Evolutionary conservation across 2,329 filamentous ascomycete species (phyloP).

Genomic region (Colletotrichum chlorophyti): DNA sequence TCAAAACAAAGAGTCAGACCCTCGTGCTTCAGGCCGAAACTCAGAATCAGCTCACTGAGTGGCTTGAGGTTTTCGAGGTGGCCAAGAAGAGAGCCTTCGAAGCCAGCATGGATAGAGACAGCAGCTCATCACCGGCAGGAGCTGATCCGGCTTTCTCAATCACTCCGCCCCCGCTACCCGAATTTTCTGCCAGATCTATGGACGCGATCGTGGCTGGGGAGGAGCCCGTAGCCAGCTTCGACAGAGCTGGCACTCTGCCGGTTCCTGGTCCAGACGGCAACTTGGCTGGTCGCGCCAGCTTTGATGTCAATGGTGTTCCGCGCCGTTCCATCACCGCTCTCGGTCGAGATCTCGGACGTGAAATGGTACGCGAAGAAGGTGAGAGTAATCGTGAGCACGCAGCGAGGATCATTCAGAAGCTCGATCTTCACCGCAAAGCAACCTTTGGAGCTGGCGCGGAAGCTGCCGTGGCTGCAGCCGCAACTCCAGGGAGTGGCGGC

Average conservation of each 20-base stretch:
- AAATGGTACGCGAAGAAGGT: slow-evolving; percentile 66
- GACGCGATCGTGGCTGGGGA: slow-evolving; percentile 70
- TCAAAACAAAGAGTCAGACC: slow-evolving; percentile 95
- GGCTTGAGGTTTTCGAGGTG: slow-evolving; percentile 91
- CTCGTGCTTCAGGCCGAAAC: slow-evolving; percentile 92
- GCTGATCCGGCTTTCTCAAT: slow-evolving; percentile 88
- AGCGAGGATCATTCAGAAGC: slow-evolving; percentile 87
- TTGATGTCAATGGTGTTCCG: slow-evolving; percentile 66
- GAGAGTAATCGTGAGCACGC: slow-evolving; percentile 83
- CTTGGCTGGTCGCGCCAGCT: slow-evolving; percentile 68
- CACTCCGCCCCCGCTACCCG: slow-evolving; percentile 83
- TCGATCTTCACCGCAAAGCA: slow-evolving; percentile 86
- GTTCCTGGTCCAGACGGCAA: slow-evolving; percentile 66
- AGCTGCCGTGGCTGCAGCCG: slow-evolving; percentile 42
- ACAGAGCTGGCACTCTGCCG: slow-evolving; percentile 70
- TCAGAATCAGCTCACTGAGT: slow-evolving; percentile 89
- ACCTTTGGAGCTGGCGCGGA: slow-evolving; percentile 59
- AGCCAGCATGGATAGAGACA: slow-evolving; percentile 64
- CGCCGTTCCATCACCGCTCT: slow-evolving; percentile 64
- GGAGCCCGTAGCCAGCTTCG: slow-evolving; percentile 45
- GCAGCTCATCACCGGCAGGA: slow-evolving; percentile 52
- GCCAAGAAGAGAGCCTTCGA: slow-evolving; percentile 94
- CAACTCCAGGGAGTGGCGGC: slow-evolving; percentile 60
- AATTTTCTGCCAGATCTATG: slow-evolving; percentile 83
- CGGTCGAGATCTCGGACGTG: slow-evolving; percentile 53